Base-by-base conservation (phyloP, 805 yeast species). In the Teunomyces stri region DNA sequence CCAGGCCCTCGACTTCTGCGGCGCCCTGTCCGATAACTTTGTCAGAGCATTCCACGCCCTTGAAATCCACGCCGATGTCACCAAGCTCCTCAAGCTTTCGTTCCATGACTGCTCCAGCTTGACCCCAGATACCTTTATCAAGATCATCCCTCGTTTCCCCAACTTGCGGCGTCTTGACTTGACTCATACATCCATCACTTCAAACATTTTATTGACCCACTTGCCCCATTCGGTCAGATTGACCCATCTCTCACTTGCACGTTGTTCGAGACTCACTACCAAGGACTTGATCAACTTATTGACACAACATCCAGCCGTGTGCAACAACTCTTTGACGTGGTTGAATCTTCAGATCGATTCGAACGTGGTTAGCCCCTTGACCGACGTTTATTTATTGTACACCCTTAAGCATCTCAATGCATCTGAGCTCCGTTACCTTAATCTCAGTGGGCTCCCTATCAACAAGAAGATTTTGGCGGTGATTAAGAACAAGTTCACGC, bases 91-190 rank as follows among this genome's bases (percentile, higher is more conserved):
- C 56, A 72, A 79, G 49, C 57, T 91, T 9, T 88, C 96, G 0
- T 80, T 91, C 59, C 96, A 90, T 66, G 96, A 89, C 59, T 91
- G 97, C 63, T 84, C 94, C 2, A 89, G 87, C 53, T 70, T 90
- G 33, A 76, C 88, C 3, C 65, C 79, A 5, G 73, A 72, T n/a
- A 76, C 76, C 0, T 79, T 87, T 47, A 72, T 72, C 21, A 76
- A 74, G 44, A 61, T 87, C 10, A 68, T 91, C 25, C 84, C 87
- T 1, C 78, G 75, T 43, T 68, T 85, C 40, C 68, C 72, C 21
- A 70, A 74, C 49, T 66, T 90, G 44, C 79, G 80, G 52, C 79
- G 89, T 51, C 69, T 90, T 27, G 97, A 90, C 61, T 70, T 91
- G 43, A 82, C 87, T 12, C 96, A 89, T 58, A 90, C 97, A 0